Conservation (phyloP, 2,329 filamentous ascomycete genomes). For the Cladosporium sphaerospermum region DNA sequence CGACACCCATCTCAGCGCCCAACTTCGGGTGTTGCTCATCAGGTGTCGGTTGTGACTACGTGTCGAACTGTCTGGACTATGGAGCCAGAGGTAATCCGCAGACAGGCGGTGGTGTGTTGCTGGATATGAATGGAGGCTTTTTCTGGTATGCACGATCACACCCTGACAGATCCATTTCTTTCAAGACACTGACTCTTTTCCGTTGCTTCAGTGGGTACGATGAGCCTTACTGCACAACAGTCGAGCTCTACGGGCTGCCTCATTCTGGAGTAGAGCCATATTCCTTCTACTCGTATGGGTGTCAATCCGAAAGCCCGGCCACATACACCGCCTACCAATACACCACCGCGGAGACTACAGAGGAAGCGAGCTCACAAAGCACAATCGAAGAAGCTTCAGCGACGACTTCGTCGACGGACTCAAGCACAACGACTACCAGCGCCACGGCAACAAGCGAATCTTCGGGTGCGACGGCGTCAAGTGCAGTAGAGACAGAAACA, state of each 20-base stretch:
- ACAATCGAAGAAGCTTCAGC: background rate
- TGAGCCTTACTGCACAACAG: conserved; percentile 1
- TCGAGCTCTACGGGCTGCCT: conserved; percentile 5
- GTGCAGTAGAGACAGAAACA: too few species aligned
- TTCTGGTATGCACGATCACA: background rate
- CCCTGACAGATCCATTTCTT: background rate
- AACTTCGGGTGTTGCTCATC: conserved; percentile 11
- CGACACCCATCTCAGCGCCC: background rate
- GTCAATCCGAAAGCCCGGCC: background rate
- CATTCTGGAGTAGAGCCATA: background rate
- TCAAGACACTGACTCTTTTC: background rate
- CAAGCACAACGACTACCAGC: too few species aligned
- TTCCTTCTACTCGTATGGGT: conserved; percentile 7
- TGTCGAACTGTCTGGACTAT: conserved; percentile 9
- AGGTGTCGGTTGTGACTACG: conserved; percentile 4
- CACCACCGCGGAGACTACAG: background rate
- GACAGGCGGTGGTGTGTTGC: background rate
- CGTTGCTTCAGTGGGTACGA: background rate
- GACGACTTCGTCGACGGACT: background rate
- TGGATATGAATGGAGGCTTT: background rate
- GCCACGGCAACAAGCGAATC: background rate
- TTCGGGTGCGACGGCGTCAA: too few species aligned
- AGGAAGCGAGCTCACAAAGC: background rate
- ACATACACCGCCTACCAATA: conserved; percentile 2
- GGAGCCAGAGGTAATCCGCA: background rate